Conservation (phyloP, 75 land plant genomes). For the Pinus tabuliformis region DNA sequence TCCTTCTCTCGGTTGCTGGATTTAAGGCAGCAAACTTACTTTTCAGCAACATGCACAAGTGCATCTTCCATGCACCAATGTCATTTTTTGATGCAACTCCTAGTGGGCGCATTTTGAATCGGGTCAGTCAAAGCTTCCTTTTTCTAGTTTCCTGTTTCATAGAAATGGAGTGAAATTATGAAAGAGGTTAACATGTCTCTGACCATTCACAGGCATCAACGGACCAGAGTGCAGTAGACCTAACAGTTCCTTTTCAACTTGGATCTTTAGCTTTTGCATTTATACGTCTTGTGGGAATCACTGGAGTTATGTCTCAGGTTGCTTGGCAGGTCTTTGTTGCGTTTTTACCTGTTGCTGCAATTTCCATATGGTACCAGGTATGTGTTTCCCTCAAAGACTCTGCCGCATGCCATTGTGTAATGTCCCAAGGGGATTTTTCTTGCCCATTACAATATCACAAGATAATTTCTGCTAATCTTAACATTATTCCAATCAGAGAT, state of each 20-base stretch:
- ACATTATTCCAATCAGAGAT: no score
- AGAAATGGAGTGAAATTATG: background rate
- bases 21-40: constrained; percentile 64
- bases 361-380: constrained; percentile 63
- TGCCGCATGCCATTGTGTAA: background rate
- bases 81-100: constrained; percentile 99
- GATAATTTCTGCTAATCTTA: no score
- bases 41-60: constrained; percentile 64
- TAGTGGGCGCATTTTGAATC: constrained; percentile 84
- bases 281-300: constrained; percentile 59
- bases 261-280: constrained; percentile 29
- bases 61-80: constrained; percentile 93
- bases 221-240: constrained; percentile 80
- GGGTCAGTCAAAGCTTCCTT: constrained; percentile 45
- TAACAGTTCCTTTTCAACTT: constrained; percentile 39
- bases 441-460: no score
- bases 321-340: constrained; percentile 64
- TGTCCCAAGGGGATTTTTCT: no score
- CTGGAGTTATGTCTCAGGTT: constrained; percentile 65
- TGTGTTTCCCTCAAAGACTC: no score
- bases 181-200: background rate
- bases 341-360: constrained; percentile 43
- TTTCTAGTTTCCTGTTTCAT: background rate
- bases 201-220: constrained; percentile 58
- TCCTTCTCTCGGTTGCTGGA: constrained; percentile 44